These are phyloP conservation scores for Astrothelium macrocarpum DNA, from an alignment of 495 filamentous ascomycete genomes.

Conservation along the genomic window DNA sequence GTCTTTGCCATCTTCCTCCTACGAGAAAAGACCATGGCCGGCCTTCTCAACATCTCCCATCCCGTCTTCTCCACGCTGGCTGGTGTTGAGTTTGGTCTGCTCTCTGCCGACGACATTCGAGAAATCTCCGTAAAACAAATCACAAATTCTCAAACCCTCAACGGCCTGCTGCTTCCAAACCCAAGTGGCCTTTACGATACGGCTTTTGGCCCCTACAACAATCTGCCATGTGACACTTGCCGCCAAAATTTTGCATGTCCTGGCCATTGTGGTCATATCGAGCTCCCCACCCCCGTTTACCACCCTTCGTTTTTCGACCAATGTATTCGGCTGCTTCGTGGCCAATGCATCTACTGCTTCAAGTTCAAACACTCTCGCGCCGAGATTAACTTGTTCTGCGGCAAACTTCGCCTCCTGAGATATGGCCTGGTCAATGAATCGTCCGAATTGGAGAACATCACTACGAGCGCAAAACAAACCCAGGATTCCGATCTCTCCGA, in stretches of 20 bases:
- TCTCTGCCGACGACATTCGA: slow-evolving; percentile 71
- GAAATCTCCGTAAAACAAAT: slow-evolving; percentile 86
- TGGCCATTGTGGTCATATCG: slow-evolving; percentile 90
- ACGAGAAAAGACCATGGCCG: slow-evolving; percentile 33
- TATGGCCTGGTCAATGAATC: slow-evolving; percentile 71
- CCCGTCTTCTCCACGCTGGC: slow-evolving; percentile 76
- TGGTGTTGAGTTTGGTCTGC: slow-evolving; percentile 80
- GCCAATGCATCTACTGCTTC: slow-evolving; percentile 84
- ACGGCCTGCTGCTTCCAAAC: slow-evolving; percentile 72
- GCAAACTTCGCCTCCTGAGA: slow-evolving; percentile 79
- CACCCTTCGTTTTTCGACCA: slow-evolving; percentile 93
- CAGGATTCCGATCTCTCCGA: slow-evolving; percentile 42
- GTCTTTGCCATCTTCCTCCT: too few species aligned
- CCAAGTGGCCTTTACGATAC: slow-evolving; percentile 88
- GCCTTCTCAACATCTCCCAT: slow-evolving; percentile 63
- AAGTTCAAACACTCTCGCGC: slow-evolving; percentile 63
- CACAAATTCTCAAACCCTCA: slow-evolving; percentile 80
- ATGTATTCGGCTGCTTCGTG: slow-evolving; percentile 67
- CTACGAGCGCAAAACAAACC: slow-evolving; percentile 36
- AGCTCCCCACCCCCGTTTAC: slow-evolving; percentile 84
- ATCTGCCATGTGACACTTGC: slow-evolving; percentile 48
- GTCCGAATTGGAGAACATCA: slow-evolving; percentile 53
- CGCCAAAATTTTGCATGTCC: slow-evolving; percentile 51
- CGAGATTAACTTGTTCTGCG: slow-evolving; percentile 63
- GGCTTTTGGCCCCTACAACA: slow-evolving; percentile 82